These are phyloP conservation scores for Mycosarcoma maydis DNA, from an alignment of 1,284 basidiomycete genomes.

Conservation along the genomic window DNA sequence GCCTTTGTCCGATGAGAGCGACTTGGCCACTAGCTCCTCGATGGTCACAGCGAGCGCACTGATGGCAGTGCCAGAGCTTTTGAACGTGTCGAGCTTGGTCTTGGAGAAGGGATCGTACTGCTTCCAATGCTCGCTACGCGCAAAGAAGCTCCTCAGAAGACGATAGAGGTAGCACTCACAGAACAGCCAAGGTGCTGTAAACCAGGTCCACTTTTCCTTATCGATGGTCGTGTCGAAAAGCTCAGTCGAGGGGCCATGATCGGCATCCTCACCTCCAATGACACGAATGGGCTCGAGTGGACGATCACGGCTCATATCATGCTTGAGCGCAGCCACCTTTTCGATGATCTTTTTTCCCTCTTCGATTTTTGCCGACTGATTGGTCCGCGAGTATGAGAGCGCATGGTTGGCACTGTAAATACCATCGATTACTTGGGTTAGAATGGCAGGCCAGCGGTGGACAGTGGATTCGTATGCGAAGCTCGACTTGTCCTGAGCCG, in stretches of 20 bases:
- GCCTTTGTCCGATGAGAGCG: slow-evolving; percentile 29
- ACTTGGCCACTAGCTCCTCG: slow-evolving; percentile 51
- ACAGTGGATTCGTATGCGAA: slow-evolving; percentile 73
- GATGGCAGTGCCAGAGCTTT: slow-evolving; percentile 79
- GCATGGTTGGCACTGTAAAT: slow-evolving; percentile 71
- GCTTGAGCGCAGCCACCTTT: slow-evolving; percentile 82
- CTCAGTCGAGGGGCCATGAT: slow-evolving; percentile 74
- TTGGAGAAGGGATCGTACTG: slow-evolving; percentile 83
- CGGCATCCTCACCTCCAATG: slow-evolving; percentile 64
- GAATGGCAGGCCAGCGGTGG: slow-evolving; percentile 87
- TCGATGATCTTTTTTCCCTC: slow-evolving; percentile 85
- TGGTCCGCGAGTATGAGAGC: slow-evolving; percentile 65
- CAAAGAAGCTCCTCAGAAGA: slow-evolving; percentile 80
- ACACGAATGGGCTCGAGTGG: slow-evolving; percentile 71
- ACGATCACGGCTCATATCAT: slow-evolving; percentile 86
- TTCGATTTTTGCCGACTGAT: slow-evolving; percentile 70
- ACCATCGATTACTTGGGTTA: slow-evolving; percentile 80
- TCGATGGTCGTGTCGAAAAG: slow-evolving; percentile 53
- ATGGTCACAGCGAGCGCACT: slow-evolving; percentile 70
- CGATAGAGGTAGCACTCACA: slow-evolving; percentile 88
- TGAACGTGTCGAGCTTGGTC: slow-evolving; percentile 85
- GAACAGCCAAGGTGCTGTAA: slow-evolving; percentile 86
- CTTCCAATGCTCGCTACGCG: slow-evolving; percentile 77
- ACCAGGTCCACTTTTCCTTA: slow-evolving; percentile 77
- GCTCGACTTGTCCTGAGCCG: slow-evolving; percentile 59